Base-by-base conservation (phyloP, 345 rosid genomes). In the Hypericum androsaemum region DNA sequence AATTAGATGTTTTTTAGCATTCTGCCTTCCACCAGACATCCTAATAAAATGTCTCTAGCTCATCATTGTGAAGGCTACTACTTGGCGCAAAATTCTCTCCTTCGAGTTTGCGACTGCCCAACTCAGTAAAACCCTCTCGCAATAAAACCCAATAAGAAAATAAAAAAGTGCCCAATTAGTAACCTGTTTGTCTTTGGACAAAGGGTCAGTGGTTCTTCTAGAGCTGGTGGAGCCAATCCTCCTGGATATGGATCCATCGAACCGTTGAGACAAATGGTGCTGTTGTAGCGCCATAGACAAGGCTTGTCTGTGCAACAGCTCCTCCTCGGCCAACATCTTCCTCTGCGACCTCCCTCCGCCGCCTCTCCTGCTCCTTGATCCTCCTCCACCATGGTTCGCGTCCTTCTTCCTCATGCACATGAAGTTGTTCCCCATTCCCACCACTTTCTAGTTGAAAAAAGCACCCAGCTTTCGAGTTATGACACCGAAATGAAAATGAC, bases 191-290 rank as follows among this genome's bases (percentile, higher is more conserved):
- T 63, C 86, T 58, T 75, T 86, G 38, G 95, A 66, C 53, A 80
- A 71, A 37, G 88, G 85, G 65, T 87, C 95, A 61, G 90, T 53
- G 49, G 77, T 75, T 56, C 86, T 76, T 59, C 89, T 72, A 12
- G 94, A 80, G 67, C 88, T 84, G 8, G 96, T 82, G 53, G 89
- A 80, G 64, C 95, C 80, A 53, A 79, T 76, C 58, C 96, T 76
- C 58, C 96, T 74, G 11, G 98, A 92, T 89, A 92, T 87, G 80
- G 98, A 92, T 74, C 98, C 96, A 6, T 92, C 96, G 39, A 84
- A 84, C 71, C 98, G 72, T 77, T 83, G 98, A 56, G 98, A 92
- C 67, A 80, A 66, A 47, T 78, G 88, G 56, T 82, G 83, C 68
- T 90, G 98, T 15, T 87, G 94, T 62, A 84, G 73, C 37, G 86